A percentile compares a stretch with the other conserved stretches of the same genome.
Conservation (phyloP, 345 rosid genomes). For the Physaria fendleri region DNA sequence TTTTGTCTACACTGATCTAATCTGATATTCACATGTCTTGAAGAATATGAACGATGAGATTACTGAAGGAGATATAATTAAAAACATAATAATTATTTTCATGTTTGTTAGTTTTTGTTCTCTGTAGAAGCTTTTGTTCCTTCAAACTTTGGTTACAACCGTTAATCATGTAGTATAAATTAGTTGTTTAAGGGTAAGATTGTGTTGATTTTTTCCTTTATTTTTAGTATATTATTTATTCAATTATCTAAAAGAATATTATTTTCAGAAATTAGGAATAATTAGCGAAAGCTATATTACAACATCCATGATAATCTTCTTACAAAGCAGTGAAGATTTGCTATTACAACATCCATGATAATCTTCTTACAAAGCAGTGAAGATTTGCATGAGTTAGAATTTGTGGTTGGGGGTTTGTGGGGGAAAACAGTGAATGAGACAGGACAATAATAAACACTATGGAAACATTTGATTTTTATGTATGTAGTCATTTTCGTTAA, state of each 20-base stretch:
- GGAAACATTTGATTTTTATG: constrained; percentile 13
- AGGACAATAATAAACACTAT: constrained; percentile 2
- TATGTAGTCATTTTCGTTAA: constrained; percentile 31
- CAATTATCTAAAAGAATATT: no score
- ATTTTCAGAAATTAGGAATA: no score
- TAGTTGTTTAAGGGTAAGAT: background rate
- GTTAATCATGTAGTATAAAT: constrained; percentile 12
- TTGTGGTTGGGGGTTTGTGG: constrained; percentile 22
- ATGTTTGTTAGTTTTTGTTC: constrained; percentile 6
- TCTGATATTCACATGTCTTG: constrained; percentile 6
- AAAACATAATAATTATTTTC: background rate
- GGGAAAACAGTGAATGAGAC: constrained; percentile 5
- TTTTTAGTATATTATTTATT: no score
- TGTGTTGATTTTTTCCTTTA: no score
- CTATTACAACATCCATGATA: no score
- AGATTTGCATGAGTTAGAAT: background rate
- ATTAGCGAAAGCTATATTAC: no score
- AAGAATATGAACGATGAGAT: constrained; percentile 9
- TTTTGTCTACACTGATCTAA: constrained; percentile 17
- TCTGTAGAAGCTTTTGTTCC: constrained; percentile 20
- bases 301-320: no score
- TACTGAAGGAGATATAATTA: background rate
- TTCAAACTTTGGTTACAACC: constrained; percentile 17
- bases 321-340: no score
- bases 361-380: background rate